phyloP scores from a whole-genome alignment of 768 basidiomycete species.

The Mycena floridula region DNA sequence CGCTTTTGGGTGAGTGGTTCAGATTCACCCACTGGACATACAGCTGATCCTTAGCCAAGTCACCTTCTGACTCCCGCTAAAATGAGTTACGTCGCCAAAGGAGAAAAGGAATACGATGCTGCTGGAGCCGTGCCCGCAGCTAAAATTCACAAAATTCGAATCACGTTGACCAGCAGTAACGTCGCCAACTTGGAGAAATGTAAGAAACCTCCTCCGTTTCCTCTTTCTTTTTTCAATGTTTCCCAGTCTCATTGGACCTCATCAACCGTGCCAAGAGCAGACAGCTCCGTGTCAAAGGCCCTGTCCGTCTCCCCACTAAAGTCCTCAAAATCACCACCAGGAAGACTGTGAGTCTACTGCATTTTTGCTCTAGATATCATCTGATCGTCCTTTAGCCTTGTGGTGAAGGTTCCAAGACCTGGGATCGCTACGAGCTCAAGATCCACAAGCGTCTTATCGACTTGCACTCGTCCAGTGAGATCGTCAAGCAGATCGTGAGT shows the following conservation, averaged over 20 bases:
- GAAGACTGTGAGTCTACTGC: constrained; percentile 71
- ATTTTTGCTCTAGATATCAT: neutral
- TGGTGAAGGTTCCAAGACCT: constrained; percentile 99
- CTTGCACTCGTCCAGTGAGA: constrained; percentile 96
- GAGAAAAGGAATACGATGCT: constrained; percentile 96
- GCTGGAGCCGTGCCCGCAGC: constrained; percentile 82
- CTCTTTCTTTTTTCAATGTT: neutral
- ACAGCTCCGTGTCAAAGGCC: constrained; percentile 98
- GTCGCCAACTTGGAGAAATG: constrained; percentile 99
- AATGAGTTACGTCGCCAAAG: constrained; percentile 99
- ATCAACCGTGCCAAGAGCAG: constrained; percentile 99
- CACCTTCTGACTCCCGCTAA: constrained; percentile 76
- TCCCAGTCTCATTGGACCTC: constrained; percentile 85
- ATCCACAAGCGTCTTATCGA: constrained; percentile 99
- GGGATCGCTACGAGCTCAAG: constrained; percentile 99
- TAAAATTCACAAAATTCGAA: constrained; percentile 98
- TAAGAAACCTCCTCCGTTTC: constrained; percentile 26
- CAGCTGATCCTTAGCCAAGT: too few relatives aligned
- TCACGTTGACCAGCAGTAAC: constrained; percentile 97
- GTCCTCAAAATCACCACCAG: constrained; percentile 98
- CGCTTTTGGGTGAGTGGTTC: too few relatives aligned
- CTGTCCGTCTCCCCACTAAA: constrained; percentile 98
- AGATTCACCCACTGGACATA: too few relatives aligned
- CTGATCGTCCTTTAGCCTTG: constrained; percentile 60
- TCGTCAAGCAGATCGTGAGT: constrained; percentile 99